These are phyloP conservation scores for Tetradesmus obliquus DNA, from an alignment of 139 green algal species.

Conservation along the genomic window DNA sequence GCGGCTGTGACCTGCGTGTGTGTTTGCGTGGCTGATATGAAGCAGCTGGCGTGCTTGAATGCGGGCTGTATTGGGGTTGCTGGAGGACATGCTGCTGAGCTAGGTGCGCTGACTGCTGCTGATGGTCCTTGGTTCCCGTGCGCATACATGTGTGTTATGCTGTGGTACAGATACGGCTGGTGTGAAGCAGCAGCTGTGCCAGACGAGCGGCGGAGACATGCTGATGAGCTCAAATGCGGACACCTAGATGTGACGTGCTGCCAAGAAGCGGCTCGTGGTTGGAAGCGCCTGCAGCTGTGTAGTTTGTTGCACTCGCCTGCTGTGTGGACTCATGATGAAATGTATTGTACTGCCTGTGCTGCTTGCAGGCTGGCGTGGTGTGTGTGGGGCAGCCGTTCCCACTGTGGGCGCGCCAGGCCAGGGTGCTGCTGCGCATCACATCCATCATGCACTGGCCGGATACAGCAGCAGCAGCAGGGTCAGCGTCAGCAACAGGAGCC, in stretches of 20 bases:
- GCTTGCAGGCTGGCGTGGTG: conserved; percentile 78
- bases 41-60: conserved; percentile 76
- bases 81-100: conserved; percentile 82
- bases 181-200: too few relatives aligned
- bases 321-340: not conserved
- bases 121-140: too few relatives aligned
- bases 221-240: too few relatives aligned
- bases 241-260: too few relatives aligned
- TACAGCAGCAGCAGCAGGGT: conserved; percentile 33
- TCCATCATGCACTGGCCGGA: conserved; percentile 1
- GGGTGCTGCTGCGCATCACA: conserved; percentile 43
- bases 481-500: not conserved
- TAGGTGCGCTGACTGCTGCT: conserved; percentile 54
- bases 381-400: conserved; percentile 70
- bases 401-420: conserved; percentile 69
- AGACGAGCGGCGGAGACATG: too few relatives aligned
- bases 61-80: conserved; percentile 51
- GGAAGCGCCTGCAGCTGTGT: too few relatives aligned
- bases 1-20: not conserved
- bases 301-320: too few relatives aligned
- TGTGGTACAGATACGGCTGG: too few relatives aligned
- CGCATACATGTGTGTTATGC: too few relatives aligned
- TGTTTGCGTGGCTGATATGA: not conserved
- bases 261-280: too few relatives aligned
- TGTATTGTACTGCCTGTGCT: not conserved